Base-by-base conservation (phyloP, 148 eudicot genomes). In the Rhododendron ferrugineum region DNA sequence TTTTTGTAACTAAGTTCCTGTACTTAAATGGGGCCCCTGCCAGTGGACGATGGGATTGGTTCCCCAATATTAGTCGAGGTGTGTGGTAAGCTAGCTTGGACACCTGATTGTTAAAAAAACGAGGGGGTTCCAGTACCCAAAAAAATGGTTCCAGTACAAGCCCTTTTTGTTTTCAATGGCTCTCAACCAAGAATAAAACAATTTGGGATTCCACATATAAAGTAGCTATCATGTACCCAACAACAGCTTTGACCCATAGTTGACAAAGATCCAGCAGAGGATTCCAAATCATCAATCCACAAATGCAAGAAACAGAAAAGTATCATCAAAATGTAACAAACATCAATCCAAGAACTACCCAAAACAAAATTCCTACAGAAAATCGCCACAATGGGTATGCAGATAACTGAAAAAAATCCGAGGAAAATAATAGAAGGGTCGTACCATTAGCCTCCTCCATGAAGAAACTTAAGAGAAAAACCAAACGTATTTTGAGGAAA, bases 361-460 rank as follows among this genome's bases (percentile, higher is more conserved):
- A 72, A 37, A 77, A 68, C 80, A 74, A 86, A 78, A 86, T 66
- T 86, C 83, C 16, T 0, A 22, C 22, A 20, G 37, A 11, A 34
- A 36, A 44, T 28, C 47, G 23, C 30, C 23, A 81, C 84, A 81
- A 50, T 11, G 6, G 49, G 37, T 52, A 7, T 30, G 23, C 82
- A 80, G 64, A 30, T n/a, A 10, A 49, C 18, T 28, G 74, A 23
- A 52, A 52, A 83, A 86, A 70, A 86, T 3, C 26, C 52, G 1
- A 78, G 16, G 30, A 58, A 34, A 83, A 79, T 23, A 11, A 9
- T 66, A 87, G 8, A n/a, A 42, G 78, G 79, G 60, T 82, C 52
- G 66, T 83, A 86, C 88, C 88, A 7, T 86, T 86, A 64, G 83
- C 83, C 30, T 86, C 85, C n/a, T 56, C 88, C 88, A 86, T 86